Conservation (phyloP, 176 grass and related monocot species). For the Metroxylon sagu region DNA sequence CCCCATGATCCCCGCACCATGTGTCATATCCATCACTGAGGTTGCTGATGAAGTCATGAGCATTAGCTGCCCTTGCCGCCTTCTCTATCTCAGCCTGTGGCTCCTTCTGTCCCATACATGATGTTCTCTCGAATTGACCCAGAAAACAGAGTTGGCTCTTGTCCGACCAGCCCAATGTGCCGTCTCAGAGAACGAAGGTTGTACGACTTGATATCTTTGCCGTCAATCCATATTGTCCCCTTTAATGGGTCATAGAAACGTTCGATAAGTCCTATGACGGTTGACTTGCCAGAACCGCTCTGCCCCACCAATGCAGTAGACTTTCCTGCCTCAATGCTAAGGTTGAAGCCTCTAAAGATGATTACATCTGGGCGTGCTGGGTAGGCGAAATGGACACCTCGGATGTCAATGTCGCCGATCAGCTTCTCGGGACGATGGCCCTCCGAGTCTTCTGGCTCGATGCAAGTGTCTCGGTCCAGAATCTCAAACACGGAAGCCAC, state of each 20-base stretch:
- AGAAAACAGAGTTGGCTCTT: conserved; percentile 90
- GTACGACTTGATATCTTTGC: conserved; percentile 61
- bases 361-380: conserved; percentile 58
- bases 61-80: conserved; percentile 76
- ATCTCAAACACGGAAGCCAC: conserved; percentile 81
- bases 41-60: conserved; percentile 89
- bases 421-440: conserved; percentile 54
- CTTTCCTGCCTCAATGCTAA: conserved; percentile 70
- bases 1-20: conserved; percentile 68
- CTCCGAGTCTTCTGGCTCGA: conserved; percentile 64
- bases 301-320: conserved; percentile 89
- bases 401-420: conserved; percentile 66
- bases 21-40: conserved; percentile 88
- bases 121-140: conserved; percentile 81
- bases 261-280: conserved; percentile 87
- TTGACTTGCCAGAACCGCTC: conserved; percentile 96
- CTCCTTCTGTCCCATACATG: conserved; percentile 49
- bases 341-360: conserved; percentile 83
- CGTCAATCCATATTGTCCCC: conserved; percentile 62
- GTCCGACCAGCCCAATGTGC: conserved; percentile 88
- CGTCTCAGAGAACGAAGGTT: conserved; percentile 50
- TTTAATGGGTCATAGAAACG: conserved; percentile 83
- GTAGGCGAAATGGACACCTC: conserved; percentile 68
- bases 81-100: conserved; percentile 56
- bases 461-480: conserved; percentile 65